Percentiles rank a stretch among this genome's conserved stretches.
Conservation (phyloP, 140 eudicot genomes). For the Anethum foeniculum region DNA sequence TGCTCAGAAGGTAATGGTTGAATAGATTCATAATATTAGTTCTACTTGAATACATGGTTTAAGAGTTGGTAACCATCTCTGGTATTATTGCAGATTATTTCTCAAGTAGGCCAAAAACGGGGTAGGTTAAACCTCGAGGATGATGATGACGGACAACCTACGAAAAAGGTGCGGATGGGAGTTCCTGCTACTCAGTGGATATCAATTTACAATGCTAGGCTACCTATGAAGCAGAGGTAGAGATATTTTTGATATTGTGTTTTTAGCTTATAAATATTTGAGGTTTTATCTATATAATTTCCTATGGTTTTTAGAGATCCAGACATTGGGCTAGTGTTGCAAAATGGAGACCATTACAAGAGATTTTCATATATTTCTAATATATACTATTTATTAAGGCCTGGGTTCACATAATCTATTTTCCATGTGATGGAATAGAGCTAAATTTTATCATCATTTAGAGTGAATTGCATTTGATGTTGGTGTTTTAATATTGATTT, state of each 20-base stretch:
- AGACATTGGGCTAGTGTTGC: not conserved
- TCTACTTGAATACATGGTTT: not conserved
- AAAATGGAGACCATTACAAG: not conserved
- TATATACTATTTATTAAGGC: no score
- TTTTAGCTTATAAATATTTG: not conserved
- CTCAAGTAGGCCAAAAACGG: conserved; percentile 92
- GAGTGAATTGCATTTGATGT: not conserved
- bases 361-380: not conserved
- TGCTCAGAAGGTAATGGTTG: conserved; percentile 77
- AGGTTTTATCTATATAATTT: not conserved
- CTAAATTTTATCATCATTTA: not conserved
- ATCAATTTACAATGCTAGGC: conserved; percentile 80
- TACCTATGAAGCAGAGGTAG: conserved; percentile 63
- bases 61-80: not conserved
- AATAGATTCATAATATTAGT: not conserved
- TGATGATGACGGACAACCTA: conserved; percentile 88
- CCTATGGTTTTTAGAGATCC: not conserved
- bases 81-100: conserved; percentile 48
- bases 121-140: conserved; percentile 79
- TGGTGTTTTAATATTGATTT: not conserved
- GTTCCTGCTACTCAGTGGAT: conserved; percentile 99
- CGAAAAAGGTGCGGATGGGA: conserved; percentile 94
- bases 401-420: not conserved
- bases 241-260: not conserved
- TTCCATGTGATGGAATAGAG: not conserved